Evolutionary conservation across 2,329 filamentous ascomycete species (phyloP).

Genomic region (Fusarium poae): DNA sequence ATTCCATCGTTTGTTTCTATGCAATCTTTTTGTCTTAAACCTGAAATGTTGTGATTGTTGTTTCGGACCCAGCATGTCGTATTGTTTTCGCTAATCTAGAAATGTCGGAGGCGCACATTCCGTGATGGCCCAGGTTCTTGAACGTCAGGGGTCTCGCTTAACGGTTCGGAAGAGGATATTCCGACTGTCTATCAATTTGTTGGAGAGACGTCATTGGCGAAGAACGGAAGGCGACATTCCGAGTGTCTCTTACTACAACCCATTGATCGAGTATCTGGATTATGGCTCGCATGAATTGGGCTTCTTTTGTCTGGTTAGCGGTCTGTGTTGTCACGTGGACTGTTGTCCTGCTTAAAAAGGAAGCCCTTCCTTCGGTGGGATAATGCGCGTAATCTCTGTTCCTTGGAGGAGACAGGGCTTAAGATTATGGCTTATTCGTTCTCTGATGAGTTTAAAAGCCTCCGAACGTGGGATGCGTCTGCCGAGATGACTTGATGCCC

Average conservation of each 20-base stretch:
- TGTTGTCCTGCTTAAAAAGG: not conserved
- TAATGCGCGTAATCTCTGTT: not conserved
- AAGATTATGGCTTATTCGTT: not conserved
- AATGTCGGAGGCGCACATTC: constrained; percentile 27
- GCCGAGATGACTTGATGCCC: not conserved
- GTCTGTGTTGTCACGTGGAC: not conserved
- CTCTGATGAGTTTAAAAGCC: not conserved
- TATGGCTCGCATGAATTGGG: not conserved
- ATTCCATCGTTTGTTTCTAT: not conserved
- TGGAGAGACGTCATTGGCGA: not conserved
- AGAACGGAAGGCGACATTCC: constrained; percentile 23
- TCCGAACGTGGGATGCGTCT: not conserved
- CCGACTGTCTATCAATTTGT: constrained; percentile 3
- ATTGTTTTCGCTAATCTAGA: constrained; percentile 16
- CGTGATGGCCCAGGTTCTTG: not conserved
- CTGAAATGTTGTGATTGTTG: not conserved
- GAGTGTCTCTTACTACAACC: not conserved
- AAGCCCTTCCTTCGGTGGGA: not conserved
- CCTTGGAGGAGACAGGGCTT: not conserved
- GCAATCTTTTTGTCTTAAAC: not conserved
- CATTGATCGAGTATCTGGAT: not conserved
- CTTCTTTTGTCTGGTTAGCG: not conserved
- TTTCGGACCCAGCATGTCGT: constrained; percentile 1
- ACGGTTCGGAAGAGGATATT: not conserved
- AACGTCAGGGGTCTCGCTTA: not conserved